Base-by-base conservation (phyloP, 164 flowering plant species). In the Tetracentron sinense region DNA sequence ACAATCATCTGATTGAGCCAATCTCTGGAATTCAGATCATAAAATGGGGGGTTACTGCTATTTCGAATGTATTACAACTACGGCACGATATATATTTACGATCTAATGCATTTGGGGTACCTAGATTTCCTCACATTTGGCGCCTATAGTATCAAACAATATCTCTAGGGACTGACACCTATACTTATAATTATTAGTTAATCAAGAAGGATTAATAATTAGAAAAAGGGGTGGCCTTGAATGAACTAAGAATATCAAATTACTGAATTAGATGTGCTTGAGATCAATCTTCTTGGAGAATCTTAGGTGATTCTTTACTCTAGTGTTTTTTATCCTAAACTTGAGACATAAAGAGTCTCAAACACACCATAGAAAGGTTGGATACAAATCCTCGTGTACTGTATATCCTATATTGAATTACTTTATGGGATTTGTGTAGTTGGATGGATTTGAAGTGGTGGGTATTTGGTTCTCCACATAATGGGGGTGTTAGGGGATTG, bases 271-370 rank as follows among this genome's bases (percentile, higher is more conserved):
- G 8, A 38, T 58, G 23, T 46, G 21, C 29, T 29, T n/a, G 20
- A 31, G 48, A 49, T 21, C 51, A 57, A 64, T 58, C 62, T 71
- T 73, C 60, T 57, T 44, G 20, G 51, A 73, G 69, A 73, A 75
- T 78, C 82, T 68, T 56, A 30, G 69, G 51, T 69, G 75, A 76
- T 76, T 58, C 70, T 64, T n/a, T n/a, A n/a, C n/a, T 38, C n/a
- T n/a, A n/a, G 60, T 42, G 16, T 44, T 65, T 44, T 58, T 56
- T 44, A 56, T 49, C 28, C 30, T 61, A 58, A 64, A n/a, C n/a
- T n/a, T n/a, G n/a, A n/a, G n/a, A n/a, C n/a, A n/a, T n/a, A n/a
- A n/a, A n/a, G n/a, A n/a, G n/a, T n/a, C n/a, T n/a, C n/a, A n/a
- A n/a, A n/a, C n/a, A n/a, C n/a, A n/a, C n/a, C n/a, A n/a, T n/a